phyloP scores from a whole-genome alignment of 2,329 filamentous ascomycete species.

The Chaetothyriales sp. region DNA sequence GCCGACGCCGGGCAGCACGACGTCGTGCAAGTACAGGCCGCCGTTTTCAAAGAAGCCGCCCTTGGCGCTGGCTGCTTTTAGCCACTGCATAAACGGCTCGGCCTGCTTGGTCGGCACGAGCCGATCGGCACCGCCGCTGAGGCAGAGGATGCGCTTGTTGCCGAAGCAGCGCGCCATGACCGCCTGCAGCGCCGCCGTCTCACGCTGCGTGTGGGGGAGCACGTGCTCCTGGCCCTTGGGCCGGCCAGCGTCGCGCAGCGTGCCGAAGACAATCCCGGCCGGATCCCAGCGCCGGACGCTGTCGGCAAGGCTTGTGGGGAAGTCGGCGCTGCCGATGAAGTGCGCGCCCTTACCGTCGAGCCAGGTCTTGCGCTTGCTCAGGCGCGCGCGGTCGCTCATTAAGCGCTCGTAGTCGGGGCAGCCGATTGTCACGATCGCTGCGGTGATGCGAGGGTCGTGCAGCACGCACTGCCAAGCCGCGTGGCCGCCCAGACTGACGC shows the following conservation, averaged over 20 bases:
- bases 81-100: conserved; percentile 42
- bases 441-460: conserved; percentile 62
- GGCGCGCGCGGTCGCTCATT: conserved; percentile 63
- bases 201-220: conserved; percentile 22
- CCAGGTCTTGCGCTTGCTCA: conserved; percentile 52
- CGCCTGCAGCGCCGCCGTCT: conserved; percentile 23
- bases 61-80: conserved; percentile 34
- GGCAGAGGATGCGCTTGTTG: conserved; percentile 41
- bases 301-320: conserved; percentile 54
- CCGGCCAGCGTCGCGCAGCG: conserved; percentile 18
- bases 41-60: conserved; percentile 38
- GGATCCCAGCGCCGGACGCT: conserved; percentile 58
- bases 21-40: conserved; percentile 41
- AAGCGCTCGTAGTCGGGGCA: conserved; percentile 78
- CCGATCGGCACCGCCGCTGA: conserved; percentile 44
- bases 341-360: conserved; percentile 41
- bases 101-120: conserved; percentile 46
- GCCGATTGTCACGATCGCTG: conserved; percentile 68
- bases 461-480: conserved; percentile 73
- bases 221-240: conserved; percentile 21
- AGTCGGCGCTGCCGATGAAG: conserved; percentile 67
- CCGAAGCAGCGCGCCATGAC: conserved; percentile 29
- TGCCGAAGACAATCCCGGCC: conserved; percentile 55
- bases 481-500: conserved; percentile 78
- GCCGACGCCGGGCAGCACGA: conserved; percentile 42